phyloP scores from a whole-genome alignment of 805 yeast species.

The Wickerhamiella spandovensis region DNA sequence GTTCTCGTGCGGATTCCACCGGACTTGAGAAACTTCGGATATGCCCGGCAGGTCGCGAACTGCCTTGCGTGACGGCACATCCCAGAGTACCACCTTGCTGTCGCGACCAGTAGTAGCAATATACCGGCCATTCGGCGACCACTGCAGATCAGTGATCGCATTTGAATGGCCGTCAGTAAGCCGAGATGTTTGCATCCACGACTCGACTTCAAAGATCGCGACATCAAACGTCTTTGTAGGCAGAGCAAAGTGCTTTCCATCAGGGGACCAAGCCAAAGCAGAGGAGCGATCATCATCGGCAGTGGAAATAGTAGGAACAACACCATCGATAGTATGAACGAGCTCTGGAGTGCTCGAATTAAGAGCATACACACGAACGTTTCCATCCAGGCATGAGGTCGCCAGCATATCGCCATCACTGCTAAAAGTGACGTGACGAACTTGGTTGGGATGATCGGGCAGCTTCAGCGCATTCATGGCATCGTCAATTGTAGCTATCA shows the following conservation, averaged over 20 bases:
- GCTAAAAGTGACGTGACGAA: background rate
- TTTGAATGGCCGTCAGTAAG: slow-evolving; percentile 19
- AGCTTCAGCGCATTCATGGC: slow-evolving; percentile 29
- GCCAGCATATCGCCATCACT: slow-evolving; percentile 14
- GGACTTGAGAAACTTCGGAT: slow-evolving; percentile 13
- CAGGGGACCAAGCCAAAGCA: slow-evolving; percentile 54
- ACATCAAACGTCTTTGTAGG: slow-evolving; percentile 36
- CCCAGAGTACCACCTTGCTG: slow-evolving; percentile 43
- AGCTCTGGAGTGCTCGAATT: slow-evolving; percentile 13
- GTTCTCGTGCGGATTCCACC: slow-evolving; percentile 30
- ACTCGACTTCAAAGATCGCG: slow-evolving; percentile 17
- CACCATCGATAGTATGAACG: slow-evolving; percentile 17
- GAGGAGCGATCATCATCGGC: slow-evolving; percentile 34
- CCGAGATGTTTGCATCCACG: slow-evolving; percentile 18
- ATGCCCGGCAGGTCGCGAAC: slow-evolving; percentile 25
- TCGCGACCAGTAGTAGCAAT: slow-evolving; percentile 40
- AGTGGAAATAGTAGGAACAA: slow-evolving; percentile 19
- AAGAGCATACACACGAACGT: slow-evolving; percentile 18
- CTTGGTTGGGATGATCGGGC: slow-evolving; percentile 25
- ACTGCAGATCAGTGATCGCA: slow-evolving; percentile 36
- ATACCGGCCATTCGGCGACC: slow-evolving; percentile 49
- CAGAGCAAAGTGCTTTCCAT: slow-evolving; percentile 55
- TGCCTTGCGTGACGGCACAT: slow-evolving; percentile 25
- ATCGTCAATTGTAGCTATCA: slow-evolving; percentile 23
- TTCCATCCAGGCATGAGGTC: slow-evolving; percentile 24